Evolutionary conservation across 106 monocot species (phyloP), one percentile per base, ranked within the genome.

Genomic region (Amphibolis antarctica): DNA sequence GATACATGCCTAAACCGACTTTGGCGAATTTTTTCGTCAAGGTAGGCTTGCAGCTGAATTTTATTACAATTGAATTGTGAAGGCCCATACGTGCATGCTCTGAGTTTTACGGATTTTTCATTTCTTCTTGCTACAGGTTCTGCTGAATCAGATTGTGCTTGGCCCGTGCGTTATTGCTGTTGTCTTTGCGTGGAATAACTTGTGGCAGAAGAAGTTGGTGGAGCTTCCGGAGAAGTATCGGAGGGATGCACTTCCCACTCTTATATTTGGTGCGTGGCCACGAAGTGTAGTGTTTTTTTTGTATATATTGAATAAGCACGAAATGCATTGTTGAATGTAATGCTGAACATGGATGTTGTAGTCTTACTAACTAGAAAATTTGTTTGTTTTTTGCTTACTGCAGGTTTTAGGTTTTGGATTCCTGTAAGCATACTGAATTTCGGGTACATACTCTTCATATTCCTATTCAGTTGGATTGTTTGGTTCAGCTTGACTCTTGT

Each of bases 131-230:
- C 57, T 49, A 44, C 77, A 93, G 96, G 96, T 98, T 75, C 26
- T 85, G 28, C 42, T 98, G 51, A 98, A 98, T 67, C 96, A 98
- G 67, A 79, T 98, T 76, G 75, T 86, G 9, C 90, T 90, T 80
- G 96, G 90, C 66, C 96, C 96, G 63, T 87, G 81, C 75, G 96
- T 98, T 54, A 90, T 98, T 80, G 90, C 86, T 75, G 82, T 98
- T 25, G 65, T 91, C 63, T 98, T 98, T 83, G 96, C 90, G 57
- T 98, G 96, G 96, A 86, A 90, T 64, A 87, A 79, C 76, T 58
- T 98, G 53, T 90, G 96, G 90, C 73, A 71, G 42, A 78, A 82
- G 58, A 90, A 87, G 50, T 44, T 98, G 50, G 69, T 86, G 19
- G 63, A 90, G 36, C 78, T 98, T 21, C 84, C 86, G 12, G 64